These are phyloP conservation scores for Pseudocercospora crystallina DNA, from an alignment of 2,329 filamentous ascomycete genomes.

Conservation along the genomic window DNA sequence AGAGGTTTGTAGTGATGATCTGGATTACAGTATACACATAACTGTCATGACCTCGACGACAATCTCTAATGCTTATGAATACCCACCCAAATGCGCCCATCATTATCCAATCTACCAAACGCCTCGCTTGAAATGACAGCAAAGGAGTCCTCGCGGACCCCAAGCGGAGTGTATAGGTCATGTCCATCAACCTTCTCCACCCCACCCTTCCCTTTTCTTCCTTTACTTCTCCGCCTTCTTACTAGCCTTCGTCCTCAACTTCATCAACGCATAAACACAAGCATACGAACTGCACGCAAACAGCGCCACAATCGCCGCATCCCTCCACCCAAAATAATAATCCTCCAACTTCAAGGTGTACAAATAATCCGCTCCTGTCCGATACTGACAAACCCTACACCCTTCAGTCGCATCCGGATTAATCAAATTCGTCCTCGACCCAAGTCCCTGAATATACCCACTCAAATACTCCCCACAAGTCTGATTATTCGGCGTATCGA, in stretches of 20 bases:
- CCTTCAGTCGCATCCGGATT: conserved; percentile 59
- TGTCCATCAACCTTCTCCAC: too few relatives aligned
- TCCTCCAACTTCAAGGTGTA: conserved; percentile 58
- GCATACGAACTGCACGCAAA: conserved; percentile 52
- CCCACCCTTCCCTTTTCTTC: neutral
- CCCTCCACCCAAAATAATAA: conserved; percentile 66
- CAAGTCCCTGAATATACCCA: conserved; percentile 52
- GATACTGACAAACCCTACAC: conserved; percentile 64
- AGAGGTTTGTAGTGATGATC: too few relatives aligned
- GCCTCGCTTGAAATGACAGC: neutral
- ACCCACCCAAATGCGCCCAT: neutral
- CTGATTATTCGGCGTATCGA: conserved; percentile 51
- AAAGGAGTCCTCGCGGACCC: neutral
- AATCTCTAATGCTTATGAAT: too few relatives aligned
- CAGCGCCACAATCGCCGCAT: conserved; percentile 60
- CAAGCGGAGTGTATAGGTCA: too few relatives aligned
- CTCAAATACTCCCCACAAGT: conserved; percentile 61
- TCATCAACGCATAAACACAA: conserved; percentile 50
- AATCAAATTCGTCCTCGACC: conserved; percentile 51
- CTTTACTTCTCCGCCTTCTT: conserved; percentile 39
- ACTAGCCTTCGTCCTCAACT: conserved; percentile 42
- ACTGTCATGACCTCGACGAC: too few relatives aligned
- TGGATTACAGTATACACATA: too few relatives aligned
- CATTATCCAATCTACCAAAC: neutral
- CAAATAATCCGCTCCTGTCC: conserved; percentile 60